Conservation (phyloP, 106 monocot genomes). For the Ottelia alismoides region DNA sequence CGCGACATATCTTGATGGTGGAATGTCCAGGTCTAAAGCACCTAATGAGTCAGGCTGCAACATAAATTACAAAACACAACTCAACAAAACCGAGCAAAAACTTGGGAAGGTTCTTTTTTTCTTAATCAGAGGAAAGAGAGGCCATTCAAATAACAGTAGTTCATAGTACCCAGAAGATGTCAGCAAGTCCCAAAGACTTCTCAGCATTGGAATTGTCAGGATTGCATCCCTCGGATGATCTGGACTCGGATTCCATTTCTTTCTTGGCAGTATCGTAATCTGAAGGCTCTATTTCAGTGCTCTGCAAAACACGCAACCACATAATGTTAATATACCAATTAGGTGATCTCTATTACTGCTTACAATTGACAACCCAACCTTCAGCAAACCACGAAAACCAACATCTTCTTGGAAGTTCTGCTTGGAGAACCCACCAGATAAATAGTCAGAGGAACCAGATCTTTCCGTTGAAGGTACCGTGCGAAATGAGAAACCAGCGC, state of each 20-base stretch:
- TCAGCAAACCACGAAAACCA: conserved; percentile 28
- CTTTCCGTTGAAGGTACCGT: conserved; percentile 1
- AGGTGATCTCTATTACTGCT: too few species aligned
- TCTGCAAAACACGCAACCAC: neutral
- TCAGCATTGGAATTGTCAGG: conserved; percentile 9
- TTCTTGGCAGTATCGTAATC: conserved; percentile 10
- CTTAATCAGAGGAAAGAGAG: too few species aligned
- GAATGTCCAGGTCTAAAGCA: conserved; percentile 64
- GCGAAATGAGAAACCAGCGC: conserved; percentile 80
- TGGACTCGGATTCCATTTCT: conserved; percentile 9
- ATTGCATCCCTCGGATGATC: conserved; percentile 5
- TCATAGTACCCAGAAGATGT: conserved; percentile 68
- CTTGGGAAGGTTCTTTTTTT: neutral
- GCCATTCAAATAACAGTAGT: too few species aligned
- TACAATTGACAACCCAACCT: conserved; percentile 22
- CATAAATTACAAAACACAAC: neutral
- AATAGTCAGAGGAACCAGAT: too few species aligned
- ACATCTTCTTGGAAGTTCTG: neutral
- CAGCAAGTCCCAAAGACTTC: conserved; percentile 32
- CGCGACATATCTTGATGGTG: conserved; percentile 46
- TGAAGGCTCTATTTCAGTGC: conserved; percentile 7
- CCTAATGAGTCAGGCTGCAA: conserved; percentile 91
- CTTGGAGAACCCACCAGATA: neutral
- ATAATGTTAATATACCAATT: too few species aligned
- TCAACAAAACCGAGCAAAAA: neutral